A percentile compares a stretch with the other conserved stretches of the same genome.
Evolutionary conservation across 495 filamentous ascomycete genomes (phyloP).

Genomic region (Penicillium waksmanii): DNA sequence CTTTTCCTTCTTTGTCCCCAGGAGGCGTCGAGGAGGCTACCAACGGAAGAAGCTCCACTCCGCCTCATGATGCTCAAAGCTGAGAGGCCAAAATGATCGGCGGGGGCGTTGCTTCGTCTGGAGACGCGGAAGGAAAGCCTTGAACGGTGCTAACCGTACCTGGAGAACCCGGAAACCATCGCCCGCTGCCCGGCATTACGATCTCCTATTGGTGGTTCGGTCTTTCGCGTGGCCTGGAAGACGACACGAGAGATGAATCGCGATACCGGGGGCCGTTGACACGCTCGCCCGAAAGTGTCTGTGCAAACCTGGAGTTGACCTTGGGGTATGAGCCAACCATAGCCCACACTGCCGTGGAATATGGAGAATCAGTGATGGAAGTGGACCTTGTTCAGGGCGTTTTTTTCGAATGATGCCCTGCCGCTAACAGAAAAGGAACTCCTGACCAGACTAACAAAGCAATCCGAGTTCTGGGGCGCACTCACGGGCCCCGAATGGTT

Average conservation of each 20-base stretch:
- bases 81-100: conserved; percentile 7
- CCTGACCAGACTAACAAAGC: conserved; percentile 1
- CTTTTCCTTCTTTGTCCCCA: background rate
- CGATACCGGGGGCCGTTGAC: conserved; percentile 20
- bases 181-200: conserved; percentile 3
- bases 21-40: background rate
- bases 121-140: conserved; percentile 1
- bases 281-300: background rate
- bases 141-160: conserved; percentile 5
- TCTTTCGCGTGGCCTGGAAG: conserved; percentile 20
- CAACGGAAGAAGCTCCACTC: conserved; percentile 4
- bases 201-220: conserved; percentile 11
- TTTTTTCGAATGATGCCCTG: conserved; percentile 15
- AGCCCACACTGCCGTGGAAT: background rate
- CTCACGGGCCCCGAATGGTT: conserved; percentile 17
- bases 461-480: conserved; percentile 4
- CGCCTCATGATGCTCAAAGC: conserved; percentile 2
- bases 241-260: conserved; percentile 5
- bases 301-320: conserved; percentile 5
- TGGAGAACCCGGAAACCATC: conserved; percentile 7
- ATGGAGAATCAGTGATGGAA: conserved; percentile 2
- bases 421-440: conserved; percentile 4
- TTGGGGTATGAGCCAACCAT: conserved; percentile 12
- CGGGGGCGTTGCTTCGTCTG: background rate
- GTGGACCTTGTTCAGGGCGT: conserved; percentile 13